phyloP scores from a whole-genome alignment of 306 rosid species.

The Glycine latifolia region DNA sequence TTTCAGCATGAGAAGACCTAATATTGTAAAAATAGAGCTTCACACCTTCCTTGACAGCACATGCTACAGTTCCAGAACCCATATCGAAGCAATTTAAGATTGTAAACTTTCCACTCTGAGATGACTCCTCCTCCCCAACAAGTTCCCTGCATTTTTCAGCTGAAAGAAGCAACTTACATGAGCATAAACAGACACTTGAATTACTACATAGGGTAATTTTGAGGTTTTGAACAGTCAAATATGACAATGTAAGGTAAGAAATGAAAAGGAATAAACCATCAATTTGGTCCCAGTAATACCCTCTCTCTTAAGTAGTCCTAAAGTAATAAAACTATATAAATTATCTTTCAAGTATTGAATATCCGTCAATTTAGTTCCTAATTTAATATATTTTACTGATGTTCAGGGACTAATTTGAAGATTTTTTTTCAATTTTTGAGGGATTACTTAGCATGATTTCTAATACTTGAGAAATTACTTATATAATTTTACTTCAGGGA shows the following conservation, averaged over 20 bases:
- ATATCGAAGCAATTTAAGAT: slow-evolving; percentile 78
- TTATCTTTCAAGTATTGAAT: not conserved
- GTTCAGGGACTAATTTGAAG: too few relatives aligned
- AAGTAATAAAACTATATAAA: not conserved
- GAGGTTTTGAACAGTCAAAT: not conserved
- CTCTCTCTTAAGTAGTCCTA: not conserved
- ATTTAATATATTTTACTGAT: not conserved
- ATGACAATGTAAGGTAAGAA: not conserved
- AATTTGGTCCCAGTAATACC: not conserved
- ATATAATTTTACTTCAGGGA: too few relatives aligned
- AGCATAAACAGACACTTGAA: slow-evolving; percentile 36
- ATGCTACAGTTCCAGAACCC: slow-evolving; percentile 81
- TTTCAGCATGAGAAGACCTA: slow-evolving; percentile 65
- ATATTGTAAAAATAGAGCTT: slow-evolving; percentile 75
- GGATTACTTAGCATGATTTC: not conserved
- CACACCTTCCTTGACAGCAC: slow-evolving; percentile 85
- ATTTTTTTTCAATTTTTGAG: not conserved
- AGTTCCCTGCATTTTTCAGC: slow-evolving; percentile 91
- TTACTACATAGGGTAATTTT: not conserved
- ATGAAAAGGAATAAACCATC: not conserved
- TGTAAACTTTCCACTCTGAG: slow-evolving; percentile 87
- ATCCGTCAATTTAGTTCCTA: not conserved
- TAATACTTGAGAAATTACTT: too few relatives aligned
- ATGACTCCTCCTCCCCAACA: slow-evolving; percentile 85
- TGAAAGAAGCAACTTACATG: slow-evolving; percentile 46